Base-by-base conservation (phyloP, 2,329 filamentous ascomycete genomes). In the Nothopassalora personata region DNA sequence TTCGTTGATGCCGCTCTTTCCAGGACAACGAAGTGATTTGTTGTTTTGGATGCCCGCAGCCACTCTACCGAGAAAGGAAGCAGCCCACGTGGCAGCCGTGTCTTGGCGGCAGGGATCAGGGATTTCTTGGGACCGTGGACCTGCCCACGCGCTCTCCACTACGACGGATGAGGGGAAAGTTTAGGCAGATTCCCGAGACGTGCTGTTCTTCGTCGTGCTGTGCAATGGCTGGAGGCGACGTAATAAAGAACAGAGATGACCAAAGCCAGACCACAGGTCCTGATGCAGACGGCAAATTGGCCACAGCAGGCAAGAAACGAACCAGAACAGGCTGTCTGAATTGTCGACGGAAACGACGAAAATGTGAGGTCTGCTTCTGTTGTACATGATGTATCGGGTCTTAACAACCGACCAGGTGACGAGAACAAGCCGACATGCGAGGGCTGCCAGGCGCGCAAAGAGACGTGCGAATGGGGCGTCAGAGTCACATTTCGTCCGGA, bases 321-420 rank as follows among this genome's bases (percentile, higher is more conserved):
- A 71, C 69, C 13, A 62, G 71, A 46, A 72, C 69, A 18, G 71
- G 71, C 19, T 73, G 71, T 62, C 51, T 73, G 60, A 73, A 71
- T 48, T 73, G 70, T 58, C 66, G 71, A 23, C 61, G 68, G 23
- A 70, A 71, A 53, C 66, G 71, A 33, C 64, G 69, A 54, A 72
- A 73, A 60, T 72, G 69, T 68, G 61, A 46, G 64, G 19, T 7
- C 13, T 43, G 46, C 49, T 51, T 4, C 15, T 9, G 9, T 43
- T 43, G 18, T 31, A 28, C 53, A 39, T 33, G 36, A n/a, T 49
- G 28, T 27, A 30, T 13, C 3, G 6, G 43, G 5, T n/a, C 27
- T 18, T 36, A 43, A 53, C 43, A 3, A 36, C 30, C 19, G 19
- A 23, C 11, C 27, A 69, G 67, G 69, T 51, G 70, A 71, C 47